Evolutionary conservation across 2,329 filamentous ascomycete species (phyloP).

Genomic region (Emergomyces pasteurianus): DNA sequence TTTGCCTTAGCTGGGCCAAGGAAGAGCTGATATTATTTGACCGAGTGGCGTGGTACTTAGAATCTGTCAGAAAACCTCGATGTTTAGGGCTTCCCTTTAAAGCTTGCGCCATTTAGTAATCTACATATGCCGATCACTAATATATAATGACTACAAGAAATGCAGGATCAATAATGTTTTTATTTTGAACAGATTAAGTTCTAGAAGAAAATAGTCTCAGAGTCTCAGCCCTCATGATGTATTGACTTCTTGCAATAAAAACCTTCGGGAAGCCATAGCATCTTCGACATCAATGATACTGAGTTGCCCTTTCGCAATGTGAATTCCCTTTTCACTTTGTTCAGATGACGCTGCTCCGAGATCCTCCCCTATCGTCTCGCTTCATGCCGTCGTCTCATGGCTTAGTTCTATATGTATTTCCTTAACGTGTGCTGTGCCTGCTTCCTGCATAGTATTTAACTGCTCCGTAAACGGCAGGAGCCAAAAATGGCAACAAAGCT

Average conservation of each 20-base stretch:
- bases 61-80: background rate
- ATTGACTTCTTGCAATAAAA: background rate
- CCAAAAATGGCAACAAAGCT: background rate
- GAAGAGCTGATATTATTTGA: background rate
- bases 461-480: background rate
- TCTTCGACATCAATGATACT: no score
- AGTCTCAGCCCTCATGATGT: background rate
- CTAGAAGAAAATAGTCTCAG: no score
- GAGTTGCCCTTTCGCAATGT: background rate
- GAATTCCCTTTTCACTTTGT: background rate
- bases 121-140: background rate
- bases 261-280: no score
- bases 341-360: background rate
- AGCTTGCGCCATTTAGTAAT: background rate
- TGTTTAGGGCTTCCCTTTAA: background rate
- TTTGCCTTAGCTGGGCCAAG: constrained; percentile 34
- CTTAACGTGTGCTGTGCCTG: background rate
- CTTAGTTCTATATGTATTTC: background rate
- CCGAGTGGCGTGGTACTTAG: background rate
- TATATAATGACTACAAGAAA: background rate
- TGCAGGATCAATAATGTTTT: background rate
- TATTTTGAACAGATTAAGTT: background rate
- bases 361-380: background rate
- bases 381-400: background rate
- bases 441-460: no score